Conservation (phyloP, 2,329 filamentous ascomycete species). For the Nemania sp. region DNA sequence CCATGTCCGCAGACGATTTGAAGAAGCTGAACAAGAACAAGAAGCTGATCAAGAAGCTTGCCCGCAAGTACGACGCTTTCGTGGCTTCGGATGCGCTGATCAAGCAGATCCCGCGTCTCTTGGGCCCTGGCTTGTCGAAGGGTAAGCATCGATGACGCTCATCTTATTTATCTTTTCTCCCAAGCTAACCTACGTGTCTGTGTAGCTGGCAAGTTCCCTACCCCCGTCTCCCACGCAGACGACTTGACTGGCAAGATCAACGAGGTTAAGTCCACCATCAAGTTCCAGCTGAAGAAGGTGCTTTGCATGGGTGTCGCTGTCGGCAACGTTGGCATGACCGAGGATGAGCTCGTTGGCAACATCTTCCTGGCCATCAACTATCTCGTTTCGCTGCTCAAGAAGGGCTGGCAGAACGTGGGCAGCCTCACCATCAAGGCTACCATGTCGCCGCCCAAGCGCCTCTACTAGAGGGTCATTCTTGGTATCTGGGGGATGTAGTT, state of each 20-base stretch:
- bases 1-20: constrained; percentile 97
- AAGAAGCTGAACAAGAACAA: constrained; percentile 99
- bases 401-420: constrained; percentile 99
- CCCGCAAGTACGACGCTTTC: constrained; percentile 99
- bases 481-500: constrained; percentile 37
- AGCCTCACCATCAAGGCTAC: constrained; percentile 99
- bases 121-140: constrained; percentile 98
- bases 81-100: constrained; percentile 95
- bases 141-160: constrained; percentile 55
- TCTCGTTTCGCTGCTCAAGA: constrained; percentile 98
- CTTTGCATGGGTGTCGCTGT: constrained; percentile 99
- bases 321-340: constrained; percentile 95
- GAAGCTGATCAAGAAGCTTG: constrained; percentile 99
- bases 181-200: constrained; percentile 33
- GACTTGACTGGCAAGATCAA: constrained; percentile 94
- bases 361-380: constrained; percentile 99
- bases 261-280: constrained; percentile 99
- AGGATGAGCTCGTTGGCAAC: constrained; percentile 96
- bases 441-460: constrained; percentile 97
- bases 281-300: constrained; percentile 99
- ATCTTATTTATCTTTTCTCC: background rate
- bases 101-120: constrained; percentile 99
- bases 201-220: constrained; percentile 98
- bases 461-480: constrained; percentile 70
- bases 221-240: constrained; percentile 94